These are phyloP conservation scores for Cryptococcus depauperatus DNA, from an alignment of 1,284 basidiomycete genomes.

Conservation along the genomic window DNA sequence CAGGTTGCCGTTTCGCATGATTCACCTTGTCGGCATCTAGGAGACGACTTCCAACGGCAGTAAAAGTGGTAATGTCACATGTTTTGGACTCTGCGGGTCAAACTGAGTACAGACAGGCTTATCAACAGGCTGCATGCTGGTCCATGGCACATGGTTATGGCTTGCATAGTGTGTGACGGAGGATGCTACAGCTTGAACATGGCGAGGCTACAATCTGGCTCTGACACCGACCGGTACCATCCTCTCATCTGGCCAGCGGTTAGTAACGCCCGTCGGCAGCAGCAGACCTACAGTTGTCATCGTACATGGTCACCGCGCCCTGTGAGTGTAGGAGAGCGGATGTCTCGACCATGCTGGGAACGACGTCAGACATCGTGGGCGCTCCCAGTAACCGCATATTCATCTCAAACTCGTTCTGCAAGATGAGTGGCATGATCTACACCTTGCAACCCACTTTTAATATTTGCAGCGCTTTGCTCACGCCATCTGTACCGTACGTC, in stretches of 20 bases:
- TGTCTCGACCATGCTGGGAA: conserved; percentile 81
- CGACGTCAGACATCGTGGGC: conserved; percentile 64
- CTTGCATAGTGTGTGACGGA: too few species aligned
- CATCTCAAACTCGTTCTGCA: conserved; percentile 88
- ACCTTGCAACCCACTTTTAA: conserved; percentile 53
- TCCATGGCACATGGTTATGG: too few species aligned
- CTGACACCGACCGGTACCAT: conserved; percentile 26
- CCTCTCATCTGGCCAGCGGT: conserved; percentile 27
- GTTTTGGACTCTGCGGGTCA: too few species aligned
- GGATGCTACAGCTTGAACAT: too few species aligned
- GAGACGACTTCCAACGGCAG: too few species aligned
- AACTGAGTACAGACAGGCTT: too few species aligned
- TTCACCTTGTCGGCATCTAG: too few species aligned
- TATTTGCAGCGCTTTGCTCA: conserved; percentile 68
- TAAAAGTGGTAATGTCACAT: too few species aligned
- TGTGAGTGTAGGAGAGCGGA: conserved; percentile 51
- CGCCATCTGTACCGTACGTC: conserved; percentile 72
- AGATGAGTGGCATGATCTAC: not conserved
- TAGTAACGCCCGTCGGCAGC: not conserved
- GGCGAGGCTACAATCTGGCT: conserved; percentile 24
- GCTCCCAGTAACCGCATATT: conserved; percentile 83
- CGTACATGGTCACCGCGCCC: conserved; percentile 64
- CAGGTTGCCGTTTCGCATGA: too few species aligned
- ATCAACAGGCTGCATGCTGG: too few species aligned
- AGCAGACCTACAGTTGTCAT: conserved; percentile 60